These are phyloP conservation scores for Ilyonectria mors-panacis DNA, from an alignment of 2,329 filamentous ascomycete species.

Conservation along the genomic window DNA sequence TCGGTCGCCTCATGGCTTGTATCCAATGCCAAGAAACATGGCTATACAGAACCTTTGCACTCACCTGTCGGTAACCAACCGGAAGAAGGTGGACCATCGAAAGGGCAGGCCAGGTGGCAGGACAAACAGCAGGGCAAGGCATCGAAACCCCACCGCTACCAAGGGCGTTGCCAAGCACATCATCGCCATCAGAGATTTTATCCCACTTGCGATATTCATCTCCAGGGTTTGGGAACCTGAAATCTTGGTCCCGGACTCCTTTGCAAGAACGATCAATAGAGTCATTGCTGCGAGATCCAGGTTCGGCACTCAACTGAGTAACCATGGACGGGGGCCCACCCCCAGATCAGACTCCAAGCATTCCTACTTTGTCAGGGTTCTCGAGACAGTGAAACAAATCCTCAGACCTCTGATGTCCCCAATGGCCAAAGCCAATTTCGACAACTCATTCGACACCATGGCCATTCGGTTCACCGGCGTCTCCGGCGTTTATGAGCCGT, in stretches of 20 bases:
- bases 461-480: neutral
- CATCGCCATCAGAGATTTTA: constrained; percentile 55
- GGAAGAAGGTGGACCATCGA: too few relatives aligned
- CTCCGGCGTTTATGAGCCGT: too few relatives aligned
- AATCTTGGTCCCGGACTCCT: constrained; percentile 47
- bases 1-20: constrained; percentile 60
- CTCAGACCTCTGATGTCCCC: constrained; percentile 45
- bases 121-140: too few relatives aligned
- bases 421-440: neutral
- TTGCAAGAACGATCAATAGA: constrained; percentile 53
- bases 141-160: too few relatives aligned
- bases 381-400: constrained; percentile 53
- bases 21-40: constrained; percentile 54
- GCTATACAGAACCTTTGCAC: constrained; percentile 50
- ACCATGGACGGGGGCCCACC: constrained; percentile 34
- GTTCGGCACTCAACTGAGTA: constrained; percentile 44
- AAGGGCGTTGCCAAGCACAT: too few relatives aligned
- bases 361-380: constrained; percentile 52
- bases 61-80: constrained; percentile 15
- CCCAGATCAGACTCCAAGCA: constrained; percentile 48
- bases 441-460: neutral
- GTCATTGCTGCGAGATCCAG: constrained; percentile 54
- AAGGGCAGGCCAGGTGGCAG: too few relatives aligned
- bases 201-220: constrained; percentile 56
- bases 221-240: constrained; percentile 34